phyloP scores from a whole-genome alignment of 176 grass and related monocot genomes.

The Leersia perrieri region DNA sequence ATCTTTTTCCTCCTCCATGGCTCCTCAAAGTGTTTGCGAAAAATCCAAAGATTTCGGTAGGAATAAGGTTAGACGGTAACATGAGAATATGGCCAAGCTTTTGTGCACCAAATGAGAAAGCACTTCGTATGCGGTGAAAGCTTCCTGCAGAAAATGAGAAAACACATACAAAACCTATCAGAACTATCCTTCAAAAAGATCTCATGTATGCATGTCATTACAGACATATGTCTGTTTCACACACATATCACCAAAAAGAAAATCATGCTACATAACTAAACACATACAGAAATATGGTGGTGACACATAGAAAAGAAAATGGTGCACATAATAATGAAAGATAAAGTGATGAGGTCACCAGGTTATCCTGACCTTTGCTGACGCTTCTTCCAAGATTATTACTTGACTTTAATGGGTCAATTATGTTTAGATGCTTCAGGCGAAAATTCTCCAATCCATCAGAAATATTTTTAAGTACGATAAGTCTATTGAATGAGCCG shows the following conservation, averaged over 20 bases:
- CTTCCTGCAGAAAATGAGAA: conserved; percentile 43
- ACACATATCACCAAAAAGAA: not conserved
- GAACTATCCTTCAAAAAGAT: not conserved
- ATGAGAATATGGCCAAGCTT: conserved; percentile 68
- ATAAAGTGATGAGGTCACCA: not conserved
- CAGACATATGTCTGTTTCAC: not conserved
- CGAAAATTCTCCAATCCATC: conserved; percentile 30
- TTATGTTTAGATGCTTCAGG: conserved; percentile 65
- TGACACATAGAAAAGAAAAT: conserved; percentile 7
- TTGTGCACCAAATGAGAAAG: conserved; percentile 59
- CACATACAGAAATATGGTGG: not conserved
- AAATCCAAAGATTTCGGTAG: conserved; percentile 39
- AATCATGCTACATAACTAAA: not conserved
- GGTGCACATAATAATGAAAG: not conserved
- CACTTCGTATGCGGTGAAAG: conserved; percentile 57
- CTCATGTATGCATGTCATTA: not conserved
- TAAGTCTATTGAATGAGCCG: conserved; percentile 26
- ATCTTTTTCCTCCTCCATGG: conserved; percentile 42
- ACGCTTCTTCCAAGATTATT: conserved; percentile 90
- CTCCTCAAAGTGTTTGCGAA: conserved; percentile 55
- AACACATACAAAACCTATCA: not conserved
- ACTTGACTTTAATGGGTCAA: conserved; percentile 63
- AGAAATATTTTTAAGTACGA: conserved; percentile 32
- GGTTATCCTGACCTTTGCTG: conserved; percentile 53
- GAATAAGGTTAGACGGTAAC: conserved; percentile 39